Percentiles rank a stretch among this genome's conserved stretches.
Conservation (phyloP, 73 alveolate genomes). For the Paramecium sexaurelia region DNA sequence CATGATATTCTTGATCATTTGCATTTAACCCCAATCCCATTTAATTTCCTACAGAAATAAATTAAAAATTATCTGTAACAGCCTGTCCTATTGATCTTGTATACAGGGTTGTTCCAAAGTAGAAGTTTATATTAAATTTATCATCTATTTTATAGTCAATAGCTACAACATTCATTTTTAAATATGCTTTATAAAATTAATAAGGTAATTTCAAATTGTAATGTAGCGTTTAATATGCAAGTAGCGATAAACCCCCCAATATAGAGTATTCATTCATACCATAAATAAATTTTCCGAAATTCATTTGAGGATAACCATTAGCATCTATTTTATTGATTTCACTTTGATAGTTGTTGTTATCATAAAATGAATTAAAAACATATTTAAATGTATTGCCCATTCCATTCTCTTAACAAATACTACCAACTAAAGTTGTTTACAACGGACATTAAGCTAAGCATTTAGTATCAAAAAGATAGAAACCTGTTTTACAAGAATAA, state of each 20-base stretch:
- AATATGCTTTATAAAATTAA: neutral
- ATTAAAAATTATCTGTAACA: neutral
- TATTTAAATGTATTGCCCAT: neutral
- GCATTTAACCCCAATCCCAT: neutral
- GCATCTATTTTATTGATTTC: neutral
- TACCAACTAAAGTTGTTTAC: neutral
- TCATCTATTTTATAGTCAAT: neutral
- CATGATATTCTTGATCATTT: neutral
- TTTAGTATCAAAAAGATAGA: neutral
- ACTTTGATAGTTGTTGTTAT: neutral
- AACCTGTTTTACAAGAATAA: neutral
- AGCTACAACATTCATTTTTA: neutral
- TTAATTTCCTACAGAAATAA: neutral
- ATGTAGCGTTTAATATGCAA: neutral
- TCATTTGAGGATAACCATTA: too few species aligned
- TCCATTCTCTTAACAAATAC: neutral
- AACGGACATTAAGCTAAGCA: neutral
- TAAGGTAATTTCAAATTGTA: neutral
- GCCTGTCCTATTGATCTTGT: neutral
- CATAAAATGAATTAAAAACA: neutral
- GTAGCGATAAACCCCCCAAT: neutral
- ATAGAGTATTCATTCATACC: neutral
- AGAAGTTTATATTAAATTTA: neutral
- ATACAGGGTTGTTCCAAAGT: too few species aligned
- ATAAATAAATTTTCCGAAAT: neutral